phyloP scores from a whole-genome alignment of 1,139 yeast species.

The Pichia sp. region DNA sequence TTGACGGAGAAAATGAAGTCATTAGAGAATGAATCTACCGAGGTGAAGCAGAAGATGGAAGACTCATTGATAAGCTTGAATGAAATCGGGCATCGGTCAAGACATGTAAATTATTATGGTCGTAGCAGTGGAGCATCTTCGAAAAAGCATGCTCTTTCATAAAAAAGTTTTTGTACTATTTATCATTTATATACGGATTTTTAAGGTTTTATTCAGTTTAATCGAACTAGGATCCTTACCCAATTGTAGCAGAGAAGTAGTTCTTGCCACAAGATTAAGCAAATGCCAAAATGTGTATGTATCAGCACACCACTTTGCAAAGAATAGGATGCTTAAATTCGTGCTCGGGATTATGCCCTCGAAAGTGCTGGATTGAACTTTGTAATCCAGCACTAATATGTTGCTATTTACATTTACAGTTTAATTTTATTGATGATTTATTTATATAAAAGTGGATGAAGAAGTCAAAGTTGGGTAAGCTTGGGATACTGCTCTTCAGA shows the following conservation, averaged over 20 bases:
- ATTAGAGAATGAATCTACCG: not conserved
- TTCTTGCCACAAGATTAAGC: no score
- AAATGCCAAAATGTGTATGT: no score
- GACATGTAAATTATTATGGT: conserved; percentile 13
- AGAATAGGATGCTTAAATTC: no score
- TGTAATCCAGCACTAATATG: no score
- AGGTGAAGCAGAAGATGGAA: conserved; percentile 3
- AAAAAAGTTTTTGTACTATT: not conserved
- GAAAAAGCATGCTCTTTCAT: conserved; percentile 3
- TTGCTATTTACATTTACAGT: not conserved
- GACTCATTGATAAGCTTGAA: conserved; percentile 1
- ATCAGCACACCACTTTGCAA: no score
- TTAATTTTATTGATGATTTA: not conserved
- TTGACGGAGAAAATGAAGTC: not conserved
- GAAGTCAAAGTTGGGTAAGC: conserved; percentile 39
- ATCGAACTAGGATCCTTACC: no score
- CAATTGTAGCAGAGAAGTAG: no score
- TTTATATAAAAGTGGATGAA: not conserved
- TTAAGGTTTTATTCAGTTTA: no score
- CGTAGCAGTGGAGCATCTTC: conserved; percentile 3
- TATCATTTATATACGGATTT: no score
- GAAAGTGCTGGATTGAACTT: no score
- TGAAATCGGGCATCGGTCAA: conserved; percentile 13
- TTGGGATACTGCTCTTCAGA: conserved; percentile 30
- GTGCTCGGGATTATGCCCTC: no score